phyloP scores from a whole-genome alignment of 345 rosid species.

The Populus alba region DNA sequence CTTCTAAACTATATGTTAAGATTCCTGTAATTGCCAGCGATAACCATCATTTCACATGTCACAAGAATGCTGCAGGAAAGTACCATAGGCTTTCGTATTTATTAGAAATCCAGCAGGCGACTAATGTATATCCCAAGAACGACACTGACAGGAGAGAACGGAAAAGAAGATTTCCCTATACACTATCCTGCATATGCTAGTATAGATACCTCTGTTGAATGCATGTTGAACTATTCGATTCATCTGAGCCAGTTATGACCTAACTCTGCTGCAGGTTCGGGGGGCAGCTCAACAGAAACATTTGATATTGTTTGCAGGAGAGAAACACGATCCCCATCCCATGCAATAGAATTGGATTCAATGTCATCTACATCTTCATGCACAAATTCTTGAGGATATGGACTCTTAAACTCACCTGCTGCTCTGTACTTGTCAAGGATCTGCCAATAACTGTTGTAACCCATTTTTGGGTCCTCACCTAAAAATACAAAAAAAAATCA shows the following conservation, averaged over 20 bases:
- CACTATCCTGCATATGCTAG: neutral
- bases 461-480: too few relatives aligned
- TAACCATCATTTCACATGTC: neutral
- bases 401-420: conserved; percentile 34
- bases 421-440: conserved; percentile 65
- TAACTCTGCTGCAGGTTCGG: conserved; percentile 83
- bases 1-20: neutral
- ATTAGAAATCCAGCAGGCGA: neutral
- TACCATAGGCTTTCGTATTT: neutral
- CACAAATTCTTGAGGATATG: conserved; percentile 25
- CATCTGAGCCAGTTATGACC: conserved; percentile 76
- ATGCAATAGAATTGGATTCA: conserved; percentile 56
- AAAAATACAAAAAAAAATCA: too few relatives aligned
- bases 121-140: neutral
- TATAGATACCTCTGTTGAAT: conserved; percentile 74
- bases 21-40: neutral
- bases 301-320: conserved; percentile 88
- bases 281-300: conserved; percentile 79
- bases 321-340: conserved; percentile 91
- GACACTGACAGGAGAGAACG: neutral
- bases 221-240: conserved; percentile 79
- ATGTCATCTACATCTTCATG: conserved; percentile 38
- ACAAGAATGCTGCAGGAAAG: neutral
- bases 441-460: conserved; percentile 44
- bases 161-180: neutral